phyloP scores from a whole-genome alignment of 495 filamentous ascomycete genomes.

The Penicillium roqueforti region DNA sequence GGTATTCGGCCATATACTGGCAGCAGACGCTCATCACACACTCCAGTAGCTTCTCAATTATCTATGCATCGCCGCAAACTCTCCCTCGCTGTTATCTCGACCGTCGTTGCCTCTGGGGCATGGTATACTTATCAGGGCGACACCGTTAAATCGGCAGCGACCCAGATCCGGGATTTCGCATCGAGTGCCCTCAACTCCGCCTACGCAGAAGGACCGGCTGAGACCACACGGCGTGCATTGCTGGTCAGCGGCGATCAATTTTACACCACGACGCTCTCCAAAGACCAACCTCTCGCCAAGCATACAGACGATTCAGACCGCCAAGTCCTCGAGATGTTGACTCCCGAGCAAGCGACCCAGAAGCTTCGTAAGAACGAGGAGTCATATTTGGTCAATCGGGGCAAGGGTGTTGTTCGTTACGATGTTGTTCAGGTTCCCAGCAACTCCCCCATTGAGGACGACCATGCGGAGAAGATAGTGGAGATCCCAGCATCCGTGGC shows the following conservation, averaged over 20 bases:
- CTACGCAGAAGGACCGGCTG: constrained; percentile 29
- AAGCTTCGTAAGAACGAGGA: constrained; percentile 86
- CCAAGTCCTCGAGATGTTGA: constrained; percentile 89
- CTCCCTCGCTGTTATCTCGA: constrained; percentile 56
- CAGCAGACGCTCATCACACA: constrained; percentile 34
- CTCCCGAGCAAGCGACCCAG: constrained; percentile 87
- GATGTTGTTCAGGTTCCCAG: constrained; percentile 93
- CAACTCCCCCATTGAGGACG: constrained; percentile 98
- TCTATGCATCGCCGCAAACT: constrained; percentile 65
- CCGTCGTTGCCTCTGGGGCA: constrained; percentile 59
- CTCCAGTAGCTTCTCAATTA: constrained; percentile 40
- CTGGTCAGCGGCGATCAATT: constrained; percentile 80
- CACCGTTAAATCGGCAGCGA: constrained; percentile 22
- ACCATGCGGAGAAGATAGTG: constrained; percentile 95
- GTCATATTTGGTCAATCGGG: constrained; percentile 85
- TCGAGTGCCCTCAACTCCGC: constrained; percentile 26
- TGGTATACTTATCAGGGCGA: constrained; percentile 59
- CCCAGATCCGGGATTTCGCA: constrained; percentile 28
- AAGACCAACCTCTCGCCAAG: constrained; percentile 80
- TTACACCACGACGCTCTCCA: constrained; percentile 74
- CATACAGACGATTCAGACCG: constrained; percentile 74
- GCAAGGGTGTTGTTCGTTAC: constrained; percentile 88
- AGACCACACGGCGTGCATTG: constrained; percentile 44
- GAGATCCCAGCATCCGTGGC: constrained; percentile 65
- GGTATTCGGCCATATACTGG: constrained; percentile 41